These are phyloP conservation scores for Thalassiosira exigua DNA, from an alignment of 352 stramenopile genomes.

Conservation along the genomic window DNA sequence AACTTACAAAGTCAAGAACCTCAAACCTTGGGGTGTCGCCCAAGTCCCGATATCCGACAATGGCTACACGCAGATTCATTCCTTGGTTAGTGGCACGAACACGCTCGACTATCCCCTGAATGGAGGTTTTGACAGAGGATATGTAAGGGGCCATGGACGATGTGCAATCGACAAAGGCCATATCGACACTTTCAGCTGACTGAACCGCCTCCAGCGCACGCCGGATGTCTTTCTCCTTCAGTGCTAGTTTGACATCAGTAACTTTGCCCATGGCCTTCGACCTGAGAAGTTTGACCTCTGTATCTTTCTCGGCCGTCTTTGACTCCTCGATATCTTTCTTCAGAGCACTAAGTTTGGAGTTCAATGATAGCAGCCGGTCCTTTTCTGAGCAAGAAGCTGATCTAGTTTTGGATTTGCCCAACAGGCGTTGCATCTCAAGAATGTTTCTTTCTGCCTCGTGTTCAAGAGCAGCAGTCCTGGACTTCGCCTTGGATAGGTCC, in stretches of 20 bases:
- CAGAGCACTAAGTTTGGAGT: conserved; percentile 39
- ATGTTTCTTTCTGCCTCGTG: conserved; percentile 39
- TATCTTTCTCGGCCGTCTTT: conserved; percentile 37
- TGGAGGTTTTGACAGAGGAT: conserved; percentile 56
- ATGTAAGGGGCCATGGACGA: conserved; percentile 55
- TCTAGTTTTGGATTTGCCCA: conserved; percentile 31
- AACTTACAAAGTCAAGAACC: conserved; percentile 62
- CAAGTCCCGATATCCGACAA: conserved; percentile 73
- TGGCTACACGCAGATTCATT: conserved; percentile 57
- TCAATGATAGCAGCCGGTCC: conserved; percentile 35
- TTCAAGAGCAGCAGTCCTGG: conserved; percentile 32
- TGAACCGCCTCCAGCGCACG: conserved; percentile 25
- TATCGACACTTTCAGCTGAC: conserved; percentile 52
- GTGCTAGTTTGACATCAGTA: conserved; percentile 32
- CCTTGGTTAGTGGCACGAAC: conserved; percentile 42
- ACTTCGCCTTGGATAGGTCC: conserved; percentile 23
- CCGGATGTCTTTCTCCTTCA: conserved; percentile 47
- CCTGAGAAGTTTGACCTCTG: conserved; percentile 24
- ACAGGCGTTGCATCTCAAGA: conserved; percentile 32
- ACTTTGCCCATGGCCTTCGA: conserved; percentile 34
- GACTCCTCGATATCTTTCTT: conserved; percentile 27
- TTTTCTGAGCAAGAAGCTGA: conserved; percentile 32
- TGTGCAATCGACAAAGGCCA: conserved; percentile 66
- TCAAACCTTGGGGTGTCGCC: conserved; percentile 58
- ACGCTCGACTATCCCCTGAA: conserved; percentile 51